Conservation (phyloP, 2,329 filamentous ascomycete genomes). For the Ophiosphaerella korrae region DNA sequence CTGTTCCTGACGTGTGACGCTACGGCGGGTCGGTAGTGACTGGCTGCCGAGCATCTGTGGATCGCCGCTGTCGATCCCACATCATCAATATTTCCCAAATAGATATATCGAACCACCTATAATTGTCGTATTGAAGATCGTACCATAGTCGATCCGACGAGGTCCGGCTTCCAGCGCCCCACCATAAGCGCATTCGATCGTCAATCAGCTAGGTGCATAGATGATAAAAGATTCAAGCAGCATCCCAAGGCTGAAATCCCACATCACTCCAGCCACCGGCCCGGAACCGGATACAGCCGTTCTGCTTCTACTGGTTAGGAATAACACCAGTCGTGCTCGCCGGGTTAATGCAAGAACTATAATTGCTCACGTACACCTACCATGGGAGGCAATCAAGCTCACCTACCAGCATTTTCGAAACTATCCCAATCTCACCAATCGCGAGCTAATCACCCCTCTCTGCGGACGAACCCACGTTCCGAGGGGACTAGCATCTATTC, state of each 20-base stretch:
- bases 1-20: constrained; percentile 28
- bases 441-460: background rate
- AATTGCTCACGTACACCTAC: background rate
- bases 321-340: background rate
- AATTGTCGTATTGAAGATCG: background rate
- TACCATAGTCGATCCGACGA: background rate
- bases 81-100: constrained; percentile 4
- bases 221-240: too few relatives aligned
- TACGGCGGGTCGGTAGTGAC: constrained; percentile 17
- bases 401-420: background rate
- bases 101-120: background rate
- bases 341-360: constrained; percentile 4
- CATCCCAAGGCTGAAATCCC: too few relatives aligned
- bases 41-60: constrained; percentile 12
- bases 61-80: constrained; percentile 19
- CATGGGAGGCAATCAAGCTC: background rate
- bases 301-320: too few relatives aligned
- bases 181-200: too few relatives aligned
- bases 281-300: background rate
- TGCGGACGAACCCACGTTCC: background rate
- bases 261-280: too few relatives aligned
- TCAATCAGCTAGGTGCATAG: too few relatives aligned
- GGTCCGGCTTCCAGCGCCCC: too few relatives aligned
- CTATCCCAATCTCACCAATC: constrained; percentile 1
- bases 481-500: background rate